Base-by-base conservation (phyloP, 148 eudicot genomes). In the Dianthus caryophyllus region DNA sequence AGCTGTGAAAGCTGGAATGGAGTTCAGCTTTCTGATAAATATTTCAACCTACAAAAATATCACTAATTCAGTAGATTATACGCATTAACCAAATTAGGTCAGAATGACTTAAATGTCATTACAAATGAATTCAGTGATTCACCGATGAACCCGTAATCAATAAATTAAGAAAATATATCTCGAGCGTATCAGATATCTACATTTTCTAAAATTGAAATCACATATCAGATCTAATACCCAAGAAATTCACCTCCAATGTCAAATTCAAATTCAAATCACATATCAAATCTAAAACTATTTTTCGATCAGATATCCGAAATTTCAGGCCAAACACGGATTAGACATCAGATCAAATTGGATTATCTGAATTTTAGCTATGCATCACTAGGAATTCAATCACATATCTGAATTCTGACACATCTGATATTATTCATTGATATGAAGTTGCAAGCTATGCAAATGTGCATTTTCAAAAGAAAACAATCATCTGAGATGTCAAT, bases 1-100 rank as follows among this genome's bases (percentile, higher is more conserved):
- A 49, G 99, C 99, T 33, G 99, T 94, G 78, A 94, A 94, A 72
- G 99, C 99, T 49, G 97, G 99, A 73, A 94, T 85, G 6, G 97
- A 94, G 70, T 90, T 94, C 85, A 94, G 54, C 80, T 86, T 90
- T 68, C 87, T 77, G 39, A 94, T 72, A 75, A 90, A 94, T 72
- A 94, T 85, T 41, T 86, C 96, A 57, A 90, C 90, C 98, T 94
- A 83, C 75, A 41, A 5, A 33, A 60, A 10, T 61, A 57, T 57
- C n/a, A n/a, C n/a, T 13, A 14, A 27, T 11, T 27, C 26, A 60
- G 53, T 48, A 44, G 36, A 41, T 58, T n/a, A 31, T 31, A 31
- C 2, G 13, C 43, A 27, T 55, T 25, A 2, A 55, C n/a, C 33
- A 55, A 2, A 26, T 17, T 6, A 25, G 38, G 18, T 25, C 18